phyloP scores from a whole-genome alignment of 495 filamentous ascomycete species.

The Xylaria intraflava region DNA sequence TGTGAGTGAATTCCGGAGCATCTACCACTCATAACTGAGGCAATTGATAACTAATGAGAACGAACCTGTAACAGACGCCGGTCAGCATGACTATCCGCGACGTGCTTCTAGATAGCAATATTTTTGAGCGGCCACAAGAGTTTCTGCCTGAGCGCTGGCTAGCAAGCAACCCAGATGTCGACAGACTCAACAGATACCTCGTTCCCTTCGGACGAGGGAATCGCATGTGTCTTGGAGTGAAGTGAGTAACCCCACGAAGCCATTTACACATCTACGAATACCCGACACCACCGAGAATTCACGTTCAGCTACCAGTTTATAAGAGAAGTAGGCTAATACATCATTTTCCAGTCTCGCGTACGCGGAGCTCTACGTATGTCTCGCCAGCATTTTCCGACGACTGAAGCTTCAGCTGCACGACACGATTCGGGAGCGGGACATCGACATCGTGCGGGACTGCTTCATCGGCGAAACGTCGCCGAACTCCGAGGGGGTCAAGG shows the following conservation, averaged over 20 bases:
- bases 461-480: neutral
- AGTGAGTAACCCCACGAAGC: too few relatives aligned
- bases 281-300: too few relatives aligned
- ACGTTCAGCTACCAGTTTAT: too few relatives aligned
- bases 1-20: neutral
- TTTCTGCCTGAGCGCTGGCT: neutral
- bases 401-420: neutral
- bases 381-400: neutral
- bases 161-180: neutral
- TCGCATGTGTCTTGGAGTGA: conserved; percentile 37
- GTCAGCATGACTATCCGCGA: neutral
- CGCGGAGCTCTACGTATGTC: neutral
- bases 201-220: conserved; percentile 39
- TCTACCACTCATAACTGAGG: neutral
- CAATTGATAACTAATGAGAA: neutral
- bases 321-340: too few relatives aligned
- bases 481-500: neutral
- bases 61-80: neutral
- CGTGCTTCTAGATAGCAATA: neutral
- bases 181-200: conserved; percentile 28
- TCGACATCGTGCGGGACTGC: neutral
- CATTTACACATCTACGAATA: too few relatives aligned
- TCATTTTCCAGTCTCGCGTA: neutral
- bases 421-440: neutral
- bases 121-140: neutral